These are phyloP conservation scores for Botryotinia calthae DNA, from an alignment of 2,329 filamentous ascomycete genomes.

Conservation along the genomic window DNA sequence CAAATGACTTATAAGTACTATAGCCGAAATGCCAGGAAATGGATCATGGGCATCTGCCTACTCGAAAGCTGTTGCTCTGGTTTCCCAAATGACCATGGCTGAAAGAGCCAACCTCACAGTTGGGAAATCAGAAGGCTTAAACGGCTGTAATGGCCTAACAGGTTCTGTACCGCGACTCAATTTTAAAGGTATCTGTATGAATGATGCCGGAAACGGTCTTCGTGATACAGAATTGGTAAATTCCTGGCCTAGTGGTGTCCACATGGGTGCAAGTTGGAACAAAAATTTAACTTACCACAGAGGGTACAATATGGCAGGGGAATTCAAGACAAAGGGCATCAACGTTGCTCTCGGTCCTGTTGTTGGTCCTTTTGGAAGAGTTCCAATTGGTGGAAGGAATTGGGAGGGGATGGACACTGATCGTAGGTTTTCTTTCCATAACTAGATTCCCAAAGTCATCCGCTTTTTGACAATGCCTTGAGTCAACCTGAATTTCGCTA, in stretches of 20 bases:
- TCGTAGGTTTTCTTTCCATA: constrained; percentile 23
- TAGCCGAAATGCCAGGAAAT: neutral
- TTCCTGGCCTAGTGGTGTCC: neutral
- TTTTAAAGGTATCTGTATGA: neutral
- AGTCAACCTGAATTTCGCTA: neutral
- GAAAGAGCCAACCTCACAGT: neutral
- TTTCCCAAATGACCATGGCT: neutral
- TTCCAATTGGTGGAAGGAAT: constrained; percentile 65
- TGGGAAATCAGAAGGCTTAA: neutral
- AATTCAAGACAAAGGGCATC: neutral
- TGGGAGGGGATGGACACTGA: constrained; percentile 54
- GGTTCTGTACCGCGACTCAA: neutral
- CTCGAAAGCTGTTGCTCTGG: neutral
- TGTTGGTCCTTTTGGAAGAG: constrained; percentile 67
- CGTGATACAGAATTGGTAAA: neutral
- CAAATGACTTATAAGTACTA: neutral
- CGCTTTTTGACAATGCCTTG: neutral
- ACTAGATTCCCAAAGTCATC: neutral
- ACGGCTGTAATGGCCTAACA: neutral
- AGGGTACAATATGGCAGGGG: neutral
- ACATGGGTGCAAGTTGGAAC: neutral
- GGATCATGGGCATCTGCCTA: neutral
- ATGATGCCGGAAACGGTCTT: neutral
- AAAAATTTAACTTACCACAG: neutral
- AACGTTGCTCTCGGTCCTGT: constrained; percentile 16